Evolutionary conservation across 2,329 filamentous ascomycete genomes (phyloP).

Genomic region (Pyricularia pennisetigena): DNA sequence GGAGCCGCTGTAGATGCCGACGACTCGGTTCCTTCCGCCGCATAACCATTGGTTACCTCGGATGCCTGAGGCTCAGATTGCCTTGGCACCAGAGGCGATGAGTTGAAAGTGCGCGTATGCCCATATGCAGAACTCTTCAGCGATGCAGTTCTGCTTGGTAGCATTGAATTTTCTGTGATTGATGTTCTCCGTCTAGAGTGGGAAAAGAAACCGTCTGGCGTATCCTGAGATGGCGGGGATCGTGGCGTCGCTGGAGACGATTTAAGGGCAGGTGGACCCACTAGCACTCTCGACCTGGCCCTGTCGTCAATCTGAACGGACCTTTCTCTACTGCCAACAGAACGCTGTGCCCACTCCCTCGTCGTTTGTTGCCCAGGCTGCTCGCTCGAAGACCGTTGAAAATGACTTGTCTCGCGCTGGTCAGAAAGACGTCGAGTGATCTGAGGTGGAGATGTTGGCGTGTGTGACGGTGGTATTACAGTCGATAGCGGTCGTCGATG

Average conservation of each 20-base stretch:
- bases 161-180: constrained; percentile 34
- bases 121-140: constrained; percentile 29
- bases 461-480: constrained; percentile 34
- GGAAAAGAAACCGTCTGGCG: constrained; percentile 17
- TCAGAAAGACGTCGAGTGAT: constrained; percentile 46
- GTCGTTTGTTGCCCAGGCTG: constrained; percentile 26
- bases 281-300: constrained; percentile 12
- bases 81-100: constrained; percentile 48
- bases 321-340: constrained; percentile 28
- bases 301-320: constrained; percentile 15
- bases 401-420: constrained; percentile 37
- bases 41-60: constrained; percentile 27
- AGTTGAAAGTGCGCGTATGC: constrained; percentile 41
- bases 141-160: constrained; percentile 30
- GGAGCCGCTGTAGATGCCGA: constrained; percentile 80
- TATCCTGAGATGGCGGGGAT: constrained; percentile 36
- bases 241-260: constrained; percentile 39
- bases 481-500: constrained; percentile 45
- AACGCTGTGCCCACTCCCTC: constrained; percentile 34
- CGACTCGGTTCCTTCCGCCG: constrained; percentile 66
- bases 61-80: constrained; percentile 24
- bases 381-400: constrained; percentile 30
- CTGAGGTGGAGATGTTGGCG: constrained; percentile 36
- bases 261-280: constrained; percentile 4
- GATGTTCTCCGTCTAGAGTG: constrained; percentile 30